phyloP scores from a whole-genome alignment of 164 flowering plant species.

The Malania oleifera region DNA sequence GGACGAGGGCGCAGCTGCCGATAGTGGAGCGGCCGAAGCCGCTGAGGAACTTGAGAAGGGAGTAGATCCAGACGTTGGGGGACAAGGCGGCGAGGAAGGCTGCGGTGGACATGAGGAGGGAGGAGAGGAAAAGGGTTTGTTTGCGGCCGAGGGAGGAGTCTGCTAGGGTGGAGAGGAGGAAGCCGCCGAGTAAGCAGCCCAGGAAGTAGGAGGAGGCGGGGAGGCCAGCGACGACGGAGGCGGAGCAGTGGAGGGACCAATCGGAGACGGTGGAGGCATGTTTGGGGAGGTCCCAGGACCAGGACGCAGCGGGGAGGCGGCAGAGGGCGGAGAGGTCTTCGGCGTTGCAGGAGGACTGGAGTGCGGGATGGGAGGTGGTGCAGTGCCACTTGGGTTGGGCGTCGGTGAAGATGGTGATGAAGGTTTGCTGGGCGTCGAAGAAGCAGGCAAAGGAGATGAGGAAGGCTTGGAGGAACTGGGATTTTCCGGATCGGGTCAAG shows the following conservation, averaged over 20 bases:
- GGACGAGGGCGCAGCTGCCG: conserved; percentile 50
- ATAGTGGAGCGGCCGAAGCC: conserved; percentile 62
- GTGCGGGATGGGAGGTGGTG: background rate
- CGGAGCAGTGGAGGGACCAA: background rate
- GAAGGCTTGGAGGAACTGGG: conserved; percentile 2
- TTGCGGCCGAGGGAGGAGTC: conserved; percentile 8
- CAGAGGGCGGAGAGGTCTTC: background rate
- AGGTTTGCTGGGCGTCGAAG: conserved; percentile 15
- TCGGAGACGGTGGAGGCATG: background rate
- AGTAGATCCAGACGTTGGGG: conserved; percentile 42
- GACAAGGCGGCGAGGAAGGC: background rate
- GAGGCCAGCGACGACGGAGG: background rate
- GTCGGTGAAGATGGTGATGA: conserved; percentile 8
- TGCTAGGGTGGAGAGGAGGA: conserved; percentile 1
- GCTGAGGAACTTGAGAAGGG: conserved; percentile 35
- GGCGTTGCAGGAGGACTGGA: background rate
- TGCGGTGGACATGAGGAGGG: background rate
- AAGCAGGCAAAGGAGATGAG: background rate
- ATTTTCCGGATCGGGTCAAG: background rate
- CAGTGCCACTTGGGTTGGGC: conserved; percentile 3
- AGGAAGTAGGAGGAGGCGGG: conserved; percentile 3
- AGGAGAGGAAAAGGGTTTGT: background rate
- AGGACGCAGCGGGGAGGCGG: background rate
- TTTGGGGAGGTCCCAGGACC: background rate
- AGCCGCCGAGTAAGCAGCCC: background rate